Evolutionary conservation across 2,329 filamentous ascomycete genomes (phyloP).

Genomic region (Aspergillus ustus): DNA sequence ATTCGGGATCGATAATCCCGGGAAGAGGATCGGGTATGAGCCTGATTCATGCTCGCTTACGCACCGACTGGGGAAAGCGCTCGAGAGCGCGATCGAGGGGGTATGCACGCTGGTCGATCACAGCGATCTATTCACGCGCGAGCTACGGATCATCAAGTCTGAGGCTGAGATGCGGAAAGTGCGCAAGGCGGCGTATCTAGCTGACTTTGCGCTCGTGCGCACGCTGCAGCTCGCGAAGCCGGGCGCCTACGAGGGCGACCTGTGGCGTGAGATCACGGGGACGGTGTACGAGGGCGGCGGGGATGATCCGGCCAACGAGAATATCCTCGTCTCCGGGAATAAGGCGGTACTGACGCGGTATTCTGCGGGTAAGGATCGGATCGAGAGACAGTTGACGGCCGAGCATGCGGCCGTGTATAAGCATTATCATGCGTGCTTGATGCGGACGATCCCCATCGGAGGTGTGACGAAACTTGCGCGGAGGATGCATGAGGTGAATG

Average conservation of each 20-base stretch:
- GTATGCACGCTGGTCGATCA: constrained; percentile 36
- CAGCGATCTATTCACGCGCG: constrained; percentile 35
- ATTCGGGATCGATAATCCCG: constrained; percentile 35
- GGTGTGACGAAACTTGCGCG: constrained; percentile 33
- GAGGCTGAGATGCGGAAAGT: constrained; percentile 34
- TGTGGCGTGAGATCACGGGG: constrained; percentile 40
- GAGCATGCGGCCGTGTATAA: constrained; percentile 41
- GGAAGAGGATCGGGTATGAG: constrained; percentile 38
- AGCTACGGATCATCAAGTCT: constrained; percentile 40
- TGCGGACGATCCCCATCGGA: constrained; percentile 39
- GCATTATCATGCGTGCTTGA: constrained; percentile 40
- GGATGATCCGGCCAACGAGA: constrained; percentile 42
- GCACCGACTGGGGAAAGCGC: constrained; percentile 38
- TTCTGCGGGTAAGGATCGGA: constrained; percentile 36
- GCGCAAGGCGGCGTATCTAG: constrained; percentile 41
- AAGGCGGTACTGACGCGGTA: constrained; percentile 40
- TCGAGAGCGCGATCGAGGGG: constrained; percentile 35
- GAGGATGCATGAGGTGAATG: constrained; percentile 33
- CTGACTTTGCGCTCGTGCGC: constrained; percentile 40
- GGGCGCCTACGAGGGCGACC: constrained; percentile 41
- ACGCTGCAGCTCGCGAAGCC: constrained; percentile 41
- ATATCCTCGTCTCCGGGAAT: constrained; percentile 41
- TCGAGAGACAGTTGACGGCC: constrained; percentile 39
- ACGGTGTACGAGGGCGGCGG: constrained; percentile 43
- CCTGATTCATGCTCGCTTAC: constrained; percentile 45